These are phyloP conservation scores for Monosporozyma yasuniensis DNA, from an alignment of 805 yeast genomes.

Conservation along the genomic window DNA sequence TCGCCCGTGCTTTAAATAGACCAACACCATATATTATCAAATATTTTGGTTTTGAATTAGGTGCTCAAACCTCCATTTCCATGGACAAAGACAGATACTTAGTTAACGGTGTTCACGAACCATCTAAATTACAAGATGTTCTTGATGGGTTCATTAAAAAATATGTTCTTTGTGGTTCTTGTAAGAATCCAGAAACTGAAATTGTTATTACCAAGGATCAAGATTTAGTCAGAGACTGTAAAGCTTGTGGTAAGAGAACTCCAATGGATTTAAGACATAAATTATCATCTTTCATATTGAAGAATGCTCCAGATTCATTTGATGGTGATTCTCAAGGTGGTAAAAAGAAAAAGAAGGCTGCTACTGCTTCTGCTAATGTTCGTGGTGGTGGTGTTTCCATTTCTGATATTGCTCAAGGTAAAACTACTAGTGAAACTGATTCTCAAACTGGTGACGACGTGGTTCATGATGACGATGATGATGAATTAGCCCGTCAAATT, in stretches of 20 bases:
- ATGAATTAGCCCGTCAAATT: constrained; percentile 66
- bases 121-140: constrained; percentile 81
- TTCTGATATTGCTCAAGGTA: constrained; percentile 62
- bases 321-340: constrained; percentile 33
- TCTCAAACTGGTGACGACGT: constrained; percentile 30
- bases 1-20: constrained; percentile 88
- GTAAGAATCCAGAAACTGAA: constrained; percentile 97
- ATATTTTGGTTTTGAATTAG: constrained; percentile 92
- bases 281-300: constrained; percentile 75
- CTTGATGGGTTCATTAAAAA: constrained; percentile 89
- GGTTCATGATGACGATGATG: constrained; percentile 53
- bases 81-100: constrained; percentile 78
- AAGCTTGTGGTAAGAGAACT: constrained; percentile 93
- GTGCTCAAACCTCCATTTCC: constrained; percentile 85
- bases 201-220: constrained; percentile 62
- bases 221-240: constrained; percentile 80
- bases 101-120: constrained; percentile 92
- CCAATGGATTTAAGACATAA: constrained; percentile 78
- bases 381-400: constrained; percentile 82
- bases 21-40: constrained; percentile 89
- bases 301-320: constrained; percentile 73
- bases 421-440: constrained; percentile 19
- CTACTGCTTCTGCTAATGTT: constrained; percentile 82
- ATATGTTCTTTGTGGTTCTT: constrained; percentile 87
- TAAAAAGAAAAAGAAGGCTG: constrained; percentile 64